Base-by-base conservation (phyloP, 2,329 filamentous ascomycete species). In the Cylindrodendrum hubeiense region DNA sequence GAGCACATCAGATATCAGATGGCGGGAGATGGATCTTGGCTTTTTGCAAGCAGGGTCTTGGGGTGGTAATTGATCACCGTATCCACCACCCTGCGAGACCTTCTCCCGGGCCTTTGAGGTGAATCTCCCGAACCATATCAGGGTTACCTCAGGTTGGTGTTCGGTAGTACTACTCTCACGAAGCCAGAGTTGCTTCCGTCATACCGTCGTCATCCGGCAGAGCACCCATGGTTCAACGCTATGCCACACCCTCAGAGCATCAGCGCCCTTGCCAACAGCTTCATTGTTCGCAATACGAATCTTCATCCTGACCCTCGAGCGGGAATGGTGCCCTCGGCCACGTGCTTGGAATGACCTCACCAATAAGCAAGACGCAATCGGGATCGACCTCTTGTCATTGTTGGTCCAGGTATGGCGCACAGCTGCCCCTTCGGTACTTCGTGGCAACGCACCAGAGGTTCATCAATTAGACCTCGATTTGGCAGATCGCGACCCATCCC, bases 181-280 rank as follows among this genome's bases (percentile, higher is more conserved):
- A 71, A 71, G 39, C 26, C 43, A 44, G 33, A 66, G 43, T 22
- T 49, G 39, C 37, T 39, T 39, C 52, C 65, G 70, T 74, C 70
- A 74, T 69, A 67, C 57, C 39, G 47, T 63, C 63, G 63, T 73
- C 72, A 74, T 73, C 57, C 52, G 49, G 61, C 67, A 64, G 58
- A 60, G 34, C 22, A 43, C 21, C 43, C 33, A 24, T 17, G 9
- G 24, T 53, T 15, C 26, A 54, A 24, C 34, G 24, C 24, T 26
- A 41, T 49, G n/a, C 37, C n/a, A 41, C 22, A 54, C 33, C 53
- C 37, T 50, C 41, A 47, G 44, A 56, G 28, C 37, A 33, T 58
- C 26, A 33, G 30, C 53, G 19, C 47, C 17, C 54, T 63, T 50
- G 21, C 54, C 50, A 43, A 12, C 60, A 58, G n/a, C 2, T 22